Evolutionary conservation across 1,284 basidiomycete genomes (phyloP).

Genomic region (Pholiota adiposa): DNA sequence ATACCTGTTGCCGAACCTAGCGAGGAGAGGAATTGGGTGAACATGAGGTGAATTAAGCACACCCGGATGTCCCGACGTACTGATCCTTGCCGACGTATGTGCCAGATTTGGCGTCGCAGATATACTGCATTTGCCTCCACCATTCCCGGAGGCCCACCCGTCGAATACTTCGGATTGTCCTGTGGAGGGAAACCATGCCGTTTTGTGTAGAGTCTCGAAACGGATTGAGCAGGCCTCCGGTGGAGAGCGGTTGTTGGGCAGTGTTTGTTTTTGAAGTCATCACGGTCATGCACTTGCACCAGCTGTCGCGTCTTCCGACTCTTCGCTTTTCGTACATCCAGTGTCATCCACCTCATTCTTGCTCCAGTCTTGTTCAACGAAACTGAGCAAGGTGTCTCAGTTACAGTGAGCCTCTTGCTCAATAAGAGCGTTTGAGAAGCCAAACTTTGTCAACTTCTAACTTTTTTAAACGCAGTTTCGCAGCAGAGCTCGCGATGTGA

Average conservation of each 20-base stretch:
- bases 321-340: not conserved
- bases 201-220: not conserved
- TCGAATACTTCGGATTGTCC: slow-evolving; percentile 78
- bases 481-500: no score
- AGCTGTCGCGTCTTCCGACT: not conserved
- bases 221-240: not conserved
- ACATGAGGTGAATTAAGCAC: not conserved
- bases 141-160: slow-evolving; percentile 80
- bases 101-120: slow-evolving; percentile 90
- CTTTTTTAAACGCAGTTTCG: no score
- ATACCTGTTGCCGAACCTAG: slow-evolving; percentile 88
- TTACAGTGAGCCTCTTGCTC: no score
- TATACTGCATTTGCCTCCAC: slow-evolving; percentile 87
- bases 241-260: not conserved
- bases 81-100: slow-evolving; percentile 81
- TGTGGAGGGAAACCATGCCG: slow-evolving; percentile 72
- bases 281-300: not conserved
- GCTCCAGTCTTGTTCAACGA: no score
- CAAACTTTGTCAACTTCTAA: no score
- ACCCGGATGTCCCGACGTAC: slow-evolving; percentile 48
- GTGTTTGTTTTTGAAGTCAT: slow-evolving; percentile 4
- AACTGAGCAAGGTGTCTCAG: no score
- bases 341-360: no score
- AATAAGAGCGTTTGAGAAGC: no score
- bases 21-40: slow-evolving; percentile 14